Evolutionary conservation across 1,284 basidiomycete genomes (phyloP).

Genomic region (Pseudomicrostroma phylloplanum): DNA sequence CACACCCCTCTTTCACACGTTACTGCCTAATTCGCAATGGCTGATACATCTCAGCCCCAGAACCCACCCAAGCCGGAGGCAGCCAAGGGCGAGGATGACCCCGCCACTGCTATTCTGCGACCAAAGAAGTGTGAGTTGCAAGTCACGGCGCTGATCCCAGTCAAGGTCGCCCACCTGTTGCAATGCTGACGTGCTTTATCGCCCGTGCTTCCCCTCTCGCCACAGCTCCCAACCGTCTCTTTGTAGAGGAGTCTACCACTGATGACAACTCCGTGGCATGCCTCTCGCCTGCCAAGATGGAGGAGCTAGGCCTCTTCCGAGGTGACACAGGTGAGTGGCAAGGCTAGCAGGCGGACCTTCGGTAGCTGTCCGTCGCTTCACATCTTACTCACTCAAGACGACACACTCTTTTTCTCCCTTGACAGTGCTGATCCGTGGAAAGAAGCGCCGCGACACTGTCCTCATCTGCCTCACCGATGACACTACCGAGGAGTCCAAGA

Average conservation of each 20-base stretch:
- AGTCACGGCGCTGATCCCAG: neutral
- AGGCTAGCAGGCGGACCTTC: neutral
- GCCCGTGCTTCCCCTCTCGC: neutral
- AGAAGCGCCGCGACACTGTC: slow-evolving; percentile 84
- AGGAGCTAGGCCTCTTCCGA: slow-evolving; percentile 83
- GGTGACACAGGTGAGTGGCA: slow-evolving; percentile 62
- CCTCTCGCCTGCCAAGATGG: slow-evolving; percentile 94
- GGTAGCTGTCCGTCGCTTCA: neutral
- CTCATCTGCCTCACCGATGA: slow-evolving; percentile 92
- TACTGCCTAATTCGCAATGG: slow-evolving; percentile 18
- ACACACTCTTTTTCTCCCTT: neutral
- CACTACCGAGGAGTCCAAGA: slow-evolving; percentile 92
- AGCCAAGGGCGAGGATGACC: slow-evolving; percentile 34
- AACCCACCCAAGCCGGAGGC: slow-evolving; percentile 21
- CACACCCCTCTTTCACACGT: slow-evolving; percentile 6
- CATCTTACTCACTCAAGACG: neutral
- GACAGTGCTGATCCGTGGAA: slow-evolving; percentile 57
- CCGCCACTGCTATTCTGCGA: slow-evolving; percentile 46
- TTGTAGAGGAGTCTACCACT: slow-evolving; percentile 50
- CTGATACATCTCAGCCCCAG: slow-evolving; percentile 23
- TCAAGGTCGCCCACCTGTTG: neutral
- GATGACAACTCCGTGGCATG: slow-evolving; percentile 68
- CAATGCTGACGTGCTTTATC: neutral
- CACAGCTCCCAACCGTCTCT: slow-evolving; percentile 42
- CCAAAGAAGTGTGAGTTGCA: slow-evolving; percentile 38